phyloP scores from a whole-genome alignment of 2,329 filamentous ascomycete species.

The Fusarium sp. region DNA sequence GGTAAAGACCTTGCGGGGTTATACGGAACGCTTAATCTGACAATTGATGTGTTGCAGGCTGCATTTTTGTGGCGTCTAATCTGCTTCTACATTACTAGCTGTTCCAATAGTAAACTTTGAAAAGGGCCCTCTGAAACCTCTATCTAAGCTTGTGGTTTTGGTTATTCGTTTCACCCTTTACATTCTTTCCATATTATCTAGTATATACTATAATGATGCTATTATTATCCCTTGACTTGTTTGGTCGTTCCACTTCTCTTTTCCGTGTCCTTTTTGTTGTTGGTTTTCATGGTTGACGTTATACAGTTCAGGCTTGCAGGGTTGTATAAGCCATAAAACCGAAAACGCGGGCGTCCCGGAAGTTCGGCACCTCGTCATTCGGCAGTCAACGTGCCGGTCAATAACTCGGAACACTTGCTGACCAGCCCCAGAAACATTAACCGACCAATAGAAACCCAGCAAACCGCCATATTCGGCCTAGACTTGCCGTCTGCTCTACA shows the following conservation, averaged over 20 bases:
- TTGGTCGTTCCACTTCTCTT: not conserved
- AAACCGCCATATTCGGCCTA: constrained; percentile 31
- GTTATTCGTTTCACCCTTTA: constrained; percentile 74
- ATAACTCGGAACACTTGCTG: constrained; percentile 28
- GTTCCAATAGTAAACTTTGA: constrained; percentile 64
- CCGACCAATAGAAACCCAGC: constrained; percentile 30
- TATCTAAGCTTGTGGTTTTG: constrained; percentile 58
- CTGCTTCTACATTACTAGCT: constrained; percentile 65
- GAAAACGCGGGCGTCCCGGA: constrained; percentile 38
- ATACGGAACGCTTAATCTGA: constrained; percentile 53
- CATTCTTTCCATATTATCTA: constrained; percentile 51
- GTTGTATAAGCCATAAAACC: constrained; percentile 21
- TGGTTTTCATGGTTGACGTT: not conserved
- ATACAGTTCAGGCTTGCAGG: constrained; percentile 6
- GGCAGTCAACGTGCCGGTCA: constrained; percentile 39
- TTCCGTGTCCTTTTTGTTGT: not conserved
- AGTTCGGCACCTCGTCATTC: constrained; percentile 44
- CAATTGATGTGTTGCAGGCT: constrained; percentile 61
- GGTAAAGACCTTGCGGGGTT: not conserved
- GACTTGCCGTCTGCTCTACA: constrained; percentile 29
- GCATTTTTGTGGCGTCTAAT: constrained; percentile 55
- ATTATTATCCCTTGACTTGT: not conserved
- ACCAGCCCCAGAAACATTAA: constrained; percentile 3
- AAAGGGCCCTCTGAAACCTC: constrained; percentile 71
- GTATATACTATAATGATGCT: not conserved